Evolutionary conservation across 2,329 filamentous ascomycete genomes (phyloP).

Genomic region (Ophiostoma pallidulum): DNA sequence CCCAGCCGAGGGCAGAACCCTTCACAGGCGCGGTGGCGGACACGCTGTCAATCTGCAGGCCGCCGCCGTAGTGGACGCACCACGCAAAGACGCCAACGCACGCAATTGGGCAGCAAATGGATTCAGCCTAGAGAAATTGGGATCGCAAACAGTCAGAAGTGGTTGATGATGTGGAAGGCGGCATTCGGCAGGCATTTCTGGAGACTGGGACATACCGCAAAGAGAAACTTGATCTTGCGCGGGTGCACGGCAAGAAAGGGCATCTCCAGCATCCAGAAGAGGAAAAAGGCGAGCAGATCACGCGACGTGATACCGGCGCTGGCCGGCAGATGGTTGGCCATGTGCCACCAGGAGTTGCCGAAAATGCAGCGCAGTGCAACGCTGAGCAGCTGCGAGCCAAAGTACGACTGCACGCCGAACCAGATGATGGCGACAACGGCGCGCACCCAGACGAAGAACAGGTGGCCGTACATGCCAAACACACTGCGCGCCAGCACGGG

Average conservation of each 20-base stretch:
- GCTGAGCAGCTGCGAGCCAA: constrained; percentile 12
- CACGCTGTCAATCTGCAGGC: constrained; percentile 20
- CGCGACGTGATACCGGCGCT: constrained; percentile 28
- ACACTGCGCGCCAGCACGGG: constrained; percentile 12
- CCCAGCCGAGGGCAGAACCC: constrained; percentile 26
- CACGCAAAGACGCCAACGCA: constrained; percentile 11
- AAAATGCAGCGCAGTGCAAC: constrained; percentile 24
- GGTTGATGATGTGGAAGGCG: no score
- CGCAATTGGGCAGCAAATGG: constrained; percentile 28
- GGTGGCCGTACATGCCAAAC: constrained; percentile 14
- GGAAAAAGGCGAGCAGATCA: constrained; percentile 26
- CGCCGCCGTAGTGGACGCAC: constrained; percentile 9
- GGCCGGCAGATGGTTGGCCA: constrained; percentile 25
- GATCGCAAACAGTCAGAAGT: no score
- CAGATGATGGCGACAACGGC: constrained; percentile 11
- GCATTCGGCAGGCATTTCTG: no score
- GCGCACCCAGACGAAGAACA: constrained; percentile 9
- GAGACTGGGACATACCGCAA: constrained; percentile 13
- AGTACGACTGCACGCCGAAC: constrained; percentile 14
- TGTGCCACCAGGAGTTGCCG: constrained; percentile 25
- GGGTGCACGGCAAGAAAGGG: constrained; percentile 34
- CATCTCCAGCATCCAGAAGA: constrained; percentile 28
- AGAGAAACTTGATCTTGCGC: constrained; percentile 28
- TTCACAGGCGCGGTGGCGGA: constrained; percentile 19
- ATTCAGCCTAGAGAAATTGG: constrained; percentile 16